A percentile compares a stretch with the other conserved stretches of the same genome.
phyloP scores from a whole-genome alignment of 192 early-diverging fungal genomes.

The Borealophlyctis nickersoniae region DNA sequence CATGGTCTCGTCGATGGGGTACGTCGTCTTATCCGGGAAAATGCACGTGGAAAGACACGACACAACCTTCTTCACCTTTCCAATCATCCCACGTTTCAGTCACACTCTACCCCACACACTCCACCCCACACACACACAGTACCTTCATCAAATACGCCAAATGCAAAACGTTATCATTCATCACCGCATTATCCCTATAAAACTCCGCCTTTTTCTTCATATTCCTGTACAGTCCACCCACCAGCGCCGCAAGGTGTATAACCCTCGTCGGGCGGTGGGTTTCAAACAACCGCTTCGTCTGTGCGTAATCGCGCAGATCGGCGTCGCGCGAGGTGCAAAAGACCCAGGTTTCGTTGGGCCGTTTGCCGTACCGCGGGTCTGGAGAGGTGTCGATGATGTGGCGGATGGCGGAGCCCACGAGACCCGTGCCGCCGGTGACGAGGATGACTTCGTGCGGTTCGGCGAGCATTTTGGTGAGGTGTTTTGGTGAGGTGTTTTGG shows the following conservation, averaged over 20 bases:
- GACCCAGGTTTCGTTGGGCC: slow-evolving; percentile 70
- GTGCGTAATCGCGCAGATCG: slow-evolving; percentile 62
- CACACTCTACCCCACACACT: neutral
- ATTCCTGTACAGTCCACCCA: slow-evolving; percentile 77
- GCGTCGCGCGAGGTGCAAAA: slow-evolving; percentile 74
- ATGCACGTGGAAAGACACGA: slow-evolving; percentile 84
- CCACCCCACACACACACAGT: neutral
- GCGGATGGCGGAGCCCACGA: slow-evolving; percentile 71
- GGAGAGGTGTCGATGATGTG: slow-evolving; percentile 25
- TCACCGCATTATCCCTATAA: slow-evolving; percentile 70
- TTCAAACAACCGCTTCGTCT: slow-evolving; percentile 69
- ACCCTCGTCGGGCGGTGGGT: slow-evolving; percentile 75
- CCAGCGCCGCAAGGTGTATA: slow-evolving; percentile 67
- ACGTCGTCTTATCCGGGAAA: slow-evolving; percentile 79
- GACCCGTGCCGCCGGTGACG: slow-evolving; percentile 75
- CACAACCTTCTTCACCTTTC: slow-evolving; percentile 74
- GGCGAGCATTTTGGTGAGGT: too few species aligned
- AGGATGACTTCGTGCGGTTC: too few species aligned
- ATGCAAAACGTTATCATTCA: slow-evolving; percentile 75
- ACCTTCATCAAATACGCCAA: slow-evolving; percentile 44
- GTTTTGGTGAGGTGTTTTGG: too few species aligned
- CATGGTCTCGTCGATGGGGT: slow-evolving; percentile 85
- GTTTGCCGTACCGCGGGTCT: slow-evolving; percentile 20
- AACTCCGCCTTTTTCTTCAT: slow-evolving; percentile 78
- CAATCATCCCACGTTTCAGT: neutral